These are phyloP conservation scores for Monosporascus sp. DNA, from an alignment of 2,329 filamentous ascomycete species.

Conservation along the genomic window DNA sequence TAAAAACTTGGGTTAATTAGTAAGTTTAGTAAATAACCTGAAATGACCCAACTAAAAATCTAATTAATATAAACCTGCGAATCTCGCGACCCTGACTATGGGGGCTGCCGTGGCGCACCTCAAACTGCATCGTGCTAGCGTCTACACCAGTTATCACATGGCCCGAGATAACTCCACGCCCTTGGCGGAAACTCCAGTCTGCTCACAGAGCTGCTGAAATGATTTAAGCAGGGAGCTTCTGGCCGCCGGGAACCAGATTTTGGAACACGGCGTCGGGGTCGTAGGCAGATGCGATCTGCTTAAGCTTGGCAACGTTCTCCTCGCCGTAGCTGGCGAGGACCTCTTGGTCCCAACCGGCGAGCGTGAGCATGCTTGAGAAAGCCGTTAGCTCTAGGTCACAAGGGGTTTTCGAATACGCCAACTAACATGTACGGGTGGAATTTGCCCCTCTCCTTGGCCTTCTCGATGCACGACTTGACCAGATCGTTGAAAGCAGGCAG, in stretches of 20 bases:
- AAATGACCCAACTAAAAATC: too few species aligned
- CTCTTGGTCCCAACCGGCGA: constrained; percentile 1
- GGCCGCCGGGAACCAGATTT: constrained; percentile 2
- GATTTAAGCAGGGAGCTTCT: neutral
- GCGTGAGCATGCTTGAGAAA: constrained; percentile 2
- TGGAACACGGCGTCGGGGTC: constrained; percentile 4
- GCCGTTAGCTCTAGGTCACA: neutral
- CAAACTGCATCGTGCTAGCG: too few species aligned
- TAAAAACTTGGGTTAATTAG: too few species aligned
- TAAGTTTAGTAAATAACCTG: too few species aligned
- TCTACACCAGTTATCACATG: too few species aligned
- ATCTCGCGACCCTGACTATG: too few species aligned
- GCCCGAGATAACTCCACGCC: too few species aligned
- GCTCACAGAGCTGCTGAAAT: too few species aligned
- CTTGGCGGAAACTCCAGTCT: too few species aligned
- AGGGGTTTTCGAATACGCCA: too few species aligned
- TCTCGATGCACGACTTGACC: constrained; percentile 1
- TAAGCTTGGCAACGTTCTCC: constrained; percentile 1
- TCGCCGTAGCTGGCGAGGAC: constrained; percentile 2
- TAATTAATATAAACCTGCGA: too few species aligned
- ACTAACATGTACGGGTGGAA: neutral
- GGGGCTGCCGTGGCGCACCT: too few species aligned
- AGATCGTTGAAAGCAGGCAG: constrained; percentile 4
- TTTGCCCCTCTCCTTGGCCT: neutral
- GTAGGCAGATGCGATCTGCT: neutral